These are phyloP conservation scores for Fusarium sp. DNA, from an alignment of 2,329 filamentous ascomycete species.

Conservation along the genomic window DNA sequence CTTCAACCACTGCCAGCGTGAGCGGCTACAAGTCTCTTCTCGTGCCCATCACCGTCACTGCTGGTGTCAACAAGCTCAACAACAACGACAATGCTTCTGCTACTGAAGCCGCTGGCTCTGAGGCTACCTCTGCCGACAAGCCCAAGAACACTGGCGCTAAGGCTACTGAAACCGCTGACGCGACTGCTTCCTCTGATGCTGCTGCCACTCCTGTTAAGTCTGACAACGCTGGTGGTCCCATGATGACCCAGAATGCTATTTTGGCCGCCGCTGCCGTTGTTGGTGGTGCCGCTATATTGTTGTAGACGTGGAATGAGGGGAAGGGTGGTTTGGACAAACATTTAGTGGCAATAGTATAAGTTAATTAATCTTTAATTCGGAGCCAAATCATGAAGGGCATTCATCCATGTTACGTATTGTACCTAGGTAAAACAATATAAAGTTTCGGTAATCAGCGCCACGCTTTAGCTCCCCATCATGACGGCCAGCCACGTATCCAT, in stretches of 20 bases:
- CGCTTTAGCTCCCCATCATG: background rate
- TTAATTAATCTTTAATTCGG: slow-evolving; percentile 18
- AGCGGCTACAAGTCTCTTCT: slow-evolving; percentile 38
- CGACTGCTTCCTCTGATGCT: slow-evolving; percentile 26
- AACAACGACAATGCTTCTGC: slow-evolving; percentile 28
- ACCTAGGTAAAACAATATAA: slow-evolving; percentile 3
- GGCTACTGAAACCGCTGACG: slow-evolving; percentile 18
- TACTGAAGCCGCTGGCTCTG: slow-evolving; percentile 18
- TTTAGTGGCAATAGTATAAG: slow-evolving; percentile 13
- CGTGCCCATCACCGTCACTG: slow-evolving; percentile 55
- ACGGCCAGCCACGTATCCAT: background rate
- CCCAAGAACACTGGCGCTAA: slow-evolving; percentile 33
- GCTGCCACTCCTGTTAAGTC: slow-evolving; percentile 35
- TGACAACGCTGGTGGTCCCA: slow-evolving; percentile 51
- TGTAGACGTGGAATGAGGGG: slow-evolving; percentile 44
- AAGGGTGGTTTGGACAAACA: slow-evolving; percentile 3
- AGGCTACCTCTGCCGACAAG: slow-evolving; percentile 36
- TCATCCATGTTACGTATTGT: background rate
- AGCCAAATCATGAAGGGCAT: background rate
- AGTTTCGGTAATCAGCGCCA: slow-evolving; percentile 20
- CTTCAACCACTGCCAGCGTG: slow-evolving; percentile 7
- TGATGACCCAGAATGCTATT: slow-evolving; percentile 53
- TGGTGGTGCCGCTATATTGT: slow-evolving; percentile 53
- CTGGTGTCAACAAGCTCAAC: slow-evolving; percentile 55
- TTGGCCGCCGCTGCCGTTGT: slow-evolving; percentile 55